Evolutionary conservation across 1,284 basidiomycete genomes (phyloP).

Genomic region (Cutaneotrichosporon spelunceum): DNA sequence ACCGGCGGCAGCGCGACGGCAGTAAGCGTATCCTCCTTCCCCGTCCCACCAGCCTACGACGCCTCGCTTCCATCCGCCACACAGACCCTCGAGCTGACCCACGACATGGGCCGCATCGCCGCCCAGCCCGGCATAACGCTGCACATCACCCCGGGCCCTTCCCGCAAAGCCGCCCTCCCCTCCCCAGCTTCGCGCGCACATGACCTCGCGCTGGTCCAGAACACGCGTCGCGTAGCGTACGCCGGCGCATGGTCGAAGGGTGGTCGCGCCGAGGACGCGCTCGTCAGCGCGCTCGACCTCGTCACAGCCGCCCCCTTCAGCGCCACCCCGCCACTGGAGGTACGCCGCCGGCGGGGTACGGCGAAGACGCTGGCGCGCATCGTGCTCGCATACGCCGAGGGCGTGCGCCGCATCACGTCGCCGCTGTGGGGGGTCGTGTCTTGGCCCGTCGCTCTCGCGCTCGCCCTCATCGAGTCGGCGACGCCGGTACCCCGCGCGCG

Average conservation of each 20-base stretch:
- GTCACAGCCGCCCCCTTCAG: slow-evolving; percentile 41
- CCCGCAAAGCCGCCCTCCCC: neutral
- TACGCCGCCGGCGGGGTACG: neutral
- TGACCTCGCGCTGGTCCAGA: slow-evolving; percentile 57
- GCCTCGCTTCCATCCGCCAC: slow-evolving; percentile 4
- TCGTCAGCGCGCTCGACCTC: slow-evolving; percentile 56
- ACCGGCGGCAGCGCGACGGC: neutral
- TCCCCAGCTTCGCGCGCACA: too few relatives aligned
- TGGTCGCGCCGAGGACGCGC: slow-evolving; percentile 77
- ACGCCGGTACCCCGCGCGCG: neutral
- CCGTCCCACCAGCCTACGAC: slow-evolving; percentile 21
- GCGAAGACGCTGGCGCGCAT: neutral
- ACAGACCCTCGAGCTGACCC: slow-evolving; percentile 60
- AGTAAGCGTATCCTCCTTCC: neutral
- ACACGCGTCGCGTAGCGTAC: slow-evolving; percentile 63
- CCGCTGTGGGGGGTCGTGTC: slow-evolving; percentile 13
- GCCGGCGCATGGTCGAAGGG: slow-evolving; percentile 70
- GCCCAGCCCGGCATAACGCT: slow-evolving; percentile 55
- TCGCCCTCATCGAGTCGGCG: slow-evolving; percentile 5
- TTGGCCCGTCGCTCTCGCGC: slow-evolving; percentile 17
- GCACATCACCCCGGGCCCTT: neutral
- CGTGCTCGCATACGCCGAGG: slow-evolving; percentile 5
- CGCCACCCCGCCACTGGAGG: slow-evolving; percentile 48
- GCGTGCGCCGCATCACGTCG: slow-evolving; percentile 7
- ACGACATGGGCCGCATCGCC: slow-evolving; percentile 77